These are phyloP conservation scores for Juglanconis oblonga DNA, from an alignment of 2,329 filamentous ascomycete genomes.

Conservation along the genomic window DNA sequence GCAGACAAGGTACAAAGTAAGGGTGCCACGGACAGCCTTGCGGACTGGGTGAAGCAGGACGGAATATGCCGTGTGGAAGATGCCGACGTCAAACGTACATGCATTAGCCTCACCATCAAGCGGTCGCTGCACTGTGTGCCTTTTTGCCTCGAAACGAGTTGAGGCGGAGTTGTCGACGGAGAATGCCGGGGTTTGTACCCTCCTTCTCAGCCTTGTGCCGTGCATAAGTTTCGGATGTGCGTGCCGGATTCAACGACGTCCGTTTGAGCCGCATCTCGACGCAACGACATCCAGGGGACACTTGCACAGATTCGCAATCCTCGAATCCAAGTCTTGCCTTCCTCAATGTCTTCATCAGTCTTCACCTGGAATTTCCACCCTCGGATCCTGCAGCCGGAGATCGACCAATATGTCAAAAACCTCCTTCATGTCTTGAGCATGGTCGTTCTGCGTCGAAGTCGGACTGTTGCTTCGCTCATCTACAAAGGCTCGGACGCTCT, in stretches of 20 bases:
- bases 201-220: neutral
- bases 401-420: constrained; percentile 57
- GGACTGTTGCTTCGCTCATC: constrained; percentile 68
- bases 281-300: neutral
- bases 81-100: neutral
- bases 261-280: neutral
- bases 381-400: neutral
- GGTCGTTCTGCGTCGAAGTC: constrained; percentile 57
- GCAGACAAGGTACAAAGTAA: too few relatives aligned
- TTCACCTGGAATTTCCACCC: constrained; percentile 19
- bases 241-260: neutral
- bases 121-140: neutral
- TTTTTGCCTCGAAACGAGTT: neutral
- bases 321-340: neutral
- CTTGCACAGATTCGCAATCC: neutral
- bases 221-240: neutral
- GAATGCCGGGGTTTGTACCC: neutral
- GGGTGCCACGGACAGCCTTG: too few relatives aligned
- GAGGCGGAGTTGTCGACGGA: neutral
- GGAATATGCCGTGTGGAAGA: neutral
- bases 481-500: constrained; percentile 75
- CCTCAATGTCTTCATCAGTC: constrained; percentile 19
- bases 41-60: too few relatives aligned
- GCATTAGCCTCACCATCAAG: neutral
- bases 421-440: constrained; percentile 70